phyloP scores from a whole-genome alignment of 148 eudicot genomes.

The Silene uniflora region DNA sequence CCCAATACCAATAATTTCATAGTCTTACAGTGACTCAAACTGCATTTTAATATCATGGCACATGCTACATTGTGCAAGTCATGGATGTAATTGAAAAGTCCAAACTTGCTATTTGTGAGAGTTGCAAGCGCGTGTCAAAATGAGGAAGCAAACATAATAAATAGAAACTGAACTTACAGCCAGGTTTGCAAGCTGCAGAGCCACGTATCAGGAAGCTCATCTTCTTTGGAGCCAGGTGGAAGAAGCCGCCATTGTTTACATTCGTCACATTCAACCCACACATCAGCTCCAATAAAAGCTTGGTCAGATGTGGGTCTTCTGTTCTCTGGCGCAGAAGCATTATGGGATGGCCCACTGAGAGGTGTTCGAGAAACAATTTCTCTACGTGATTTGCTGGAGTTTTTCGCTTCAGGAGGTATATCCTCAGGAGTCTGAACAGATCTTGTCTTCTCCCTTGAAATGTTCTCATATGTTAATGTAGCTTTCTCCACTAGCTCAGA shows the following conservation, averaged over 20 bases:
- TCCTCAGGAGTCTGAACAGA: slow-evolving; percentile 34
- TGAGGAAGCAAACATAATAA: neutral
- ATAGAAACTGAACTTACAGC: slow-evolving; percentile 66
- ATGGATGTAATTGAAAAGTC: neutral
- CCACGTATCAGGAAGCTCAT: slow-evolving; percentile 84
- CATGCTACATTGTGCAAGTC: neutral
- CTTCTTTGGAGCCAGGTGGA: slow-evolving; percentile 65
- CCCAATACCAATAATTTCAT: neutral
- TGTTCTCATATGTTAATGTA: slow-evolving; percentile 27
- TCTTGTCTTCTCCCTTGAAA: slow-evolving; percentile 33
- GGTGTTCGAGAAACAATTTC: slow-evolving; percentile 17
- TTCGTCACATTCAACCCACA: slow-evolving; percentile 86
- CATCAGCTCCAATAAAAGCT: slow-evolving; percentile 40
- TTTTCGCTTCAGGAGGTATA: slow-evolving; percentile 14
- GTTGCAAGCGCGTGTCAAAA: neutral
- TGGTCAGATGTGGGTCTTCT: slow-evolving; percentile 43
- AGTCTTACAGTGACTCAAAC: neutral
- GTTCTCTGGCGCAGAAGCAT: slow-evolving; percentile 33
- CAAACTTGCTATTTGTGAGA: neutral
- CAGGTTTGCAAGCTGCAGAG: slow-evolving; percentile 75
- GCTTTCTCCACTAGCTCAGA: slow-evolving; percentile 39
- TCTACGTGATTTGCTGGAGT: slow-evolving; percentile 7
- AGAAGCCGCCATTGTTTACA: slow-evolving; percentile 89
- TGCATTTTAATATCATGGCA: neutral
- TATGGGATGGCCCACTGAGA: slow-evolving; percentile 32